Conservation (phyloP, 345 rosid genomes). For the Rhodomyrtus tomentosa region DNA sequence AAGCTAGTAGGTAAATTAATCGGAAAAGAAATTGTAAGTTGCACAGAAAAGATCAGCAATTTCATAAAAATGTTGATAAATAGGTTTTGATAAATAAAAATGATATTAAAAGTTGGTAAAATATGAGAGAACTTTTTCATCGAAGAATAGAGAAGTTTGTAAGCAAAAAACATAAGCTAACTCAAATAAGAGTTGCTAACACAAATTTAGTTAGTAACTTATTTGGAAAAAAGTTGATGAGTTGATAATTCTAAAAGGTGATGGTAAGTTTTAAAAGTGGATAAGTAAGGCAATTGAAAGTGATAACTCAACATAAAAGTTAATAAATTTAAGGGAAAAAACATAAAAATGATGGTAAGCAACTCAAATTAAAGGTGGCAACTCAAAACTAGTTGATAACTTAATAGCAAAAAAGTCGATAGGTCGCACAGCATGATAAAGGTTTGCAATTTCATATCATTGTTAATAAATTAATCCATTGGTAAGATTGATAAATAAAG, state of each 20-base stretch:
- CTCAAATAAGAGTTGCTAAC: background rate
- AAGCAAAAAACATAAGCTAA: background rate
- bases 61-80: too few relatives aligned
- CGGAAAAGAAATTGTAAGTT: too few relatives aligned
- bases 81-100: too few relatives aligned
- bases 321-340: background rate
- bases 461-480: background rate
- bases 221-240: background rate
- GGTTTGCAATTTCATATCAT: background rate
- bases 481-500: background rate
- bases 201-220: background rate
- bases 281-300: background rate
- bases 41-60: too few relatives aligned
- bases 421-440: background rate
- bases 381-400: background rate
- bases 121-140: background rate
- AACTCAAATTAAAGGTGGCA: background rate
- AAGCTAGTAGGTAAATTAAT: too few relatives aligned
- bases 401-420: background rate
- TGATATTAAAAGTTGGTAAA: too few relatives aligned
- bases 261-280: background rate
- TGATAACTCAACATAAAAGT: background rate
- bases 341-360: too few relatives aligned
- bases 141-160: background rate
- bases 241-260: background rate